Base-by-base conservation (phyloP, 768 basidiomycete genomes). In the Pulveroboletus sp. region DNA sequence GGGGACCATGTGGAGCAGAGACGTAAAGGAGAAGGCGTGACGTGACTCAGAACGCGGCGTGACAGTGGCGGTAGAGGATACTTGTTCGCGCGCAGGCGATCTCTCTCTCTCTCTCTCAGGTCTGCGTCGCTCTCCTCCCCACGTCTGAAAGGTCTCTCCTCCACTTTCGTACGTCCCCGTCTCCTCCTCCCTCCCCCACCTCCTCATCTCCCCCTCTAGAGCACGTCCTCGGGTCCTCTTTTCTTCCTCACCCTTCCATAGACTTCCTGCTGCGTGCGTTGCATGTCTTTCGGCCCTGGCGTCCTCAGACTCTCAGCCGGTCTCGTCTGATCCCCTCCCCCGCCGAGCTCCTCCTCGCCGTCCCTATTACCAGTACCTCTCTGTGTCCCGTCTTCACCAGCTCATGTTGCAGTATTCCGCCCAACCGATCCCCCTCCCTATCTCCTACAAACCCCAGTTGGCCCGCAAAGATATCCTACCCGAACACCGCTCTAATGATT, bases 401-500 rank as follows among this genome's bases (percentile, higher is more conserved):
- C 74, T 67, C 69, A 83, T 83, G 82, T 79, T 83, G 77, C 81
- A 82, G 71, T 79, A 78, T 8, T 68, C 66, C 18, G 68, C 68
- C 3, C 66, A 68, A 46, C 66, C 67, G 30, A 67, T 67, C 10
- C 53, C 67, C 39, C 66, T 69, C 17, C 62, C 67, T 55, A 58
- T 69, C 40, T 27, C 68, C 17, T 69, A 67, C 56, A 67, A 56
- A 40, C 37, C 60, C 17, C 61, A 63, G 15, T 21, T 57, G 1
- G 43, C 57, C 36, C 65, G 67, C 56, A 67, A 63, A 67, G 65
- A 67, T 61, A 69, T 68, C 55, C 35, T 61, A 65, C 55, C 53
- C 17, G 62, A 64, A 15, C 40, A 38, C 32, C 55, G 56, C 50
- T 17, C 53, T 67, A 67, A 67, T 67, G 65, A 67, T 44, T 33